Evolutionary conservation across 257 asterid genomes (phyloP).

Genomic region (Solanum sejunctum): DNA sequence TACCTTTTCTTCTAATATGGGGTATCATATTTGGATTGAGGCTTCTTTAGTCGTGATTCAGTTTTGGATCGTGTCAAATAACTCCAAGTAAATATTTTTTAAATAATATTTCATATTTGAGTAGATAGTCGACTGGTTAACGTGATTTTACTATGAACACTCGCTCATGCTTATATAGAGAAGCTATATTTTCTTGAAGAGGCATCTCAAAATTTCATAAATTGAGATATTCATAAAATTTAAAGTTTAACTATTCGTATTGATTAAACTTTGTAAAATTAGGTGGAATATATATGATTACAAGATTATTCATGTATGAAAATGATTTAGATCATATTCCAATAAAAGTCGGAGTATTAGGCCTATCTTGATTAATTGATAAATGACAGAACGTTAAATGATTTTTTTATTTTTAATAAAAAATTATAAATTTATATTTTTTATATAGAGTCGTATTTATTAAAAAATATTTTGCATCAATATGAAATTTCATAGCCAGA

Average conservation of each 20-base stretch:
- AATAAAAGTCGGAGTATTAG: not conserved
- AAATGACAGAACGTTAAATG: fast-evolving
- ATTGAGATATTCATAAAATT: too few species aligned
- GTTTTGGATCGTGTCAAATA: not conserved
- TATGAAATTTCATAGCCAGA: too few species aligned
- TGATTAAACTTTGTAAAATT: not conserved
- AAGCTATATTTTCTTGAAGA: too few species aligned
- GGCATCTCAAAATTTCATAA: too few species aligned
- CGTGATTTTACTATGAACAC: too few species aligned
- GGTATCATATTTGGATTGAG: too few species aligned
- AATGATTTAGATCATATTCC: not conserved
- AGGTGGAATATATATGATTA: not conserved
- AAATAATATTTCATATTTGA: not conserved
- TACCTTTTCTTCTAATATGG: too few species aligned
- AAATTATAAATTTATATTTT: fast-evolving
- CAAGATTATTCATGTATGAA: not conserved
- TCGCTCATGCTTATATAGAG: too few species aligned
- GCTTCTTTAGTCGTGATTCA: too few species aligned
- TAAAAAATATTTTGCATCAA: fast-evolving
- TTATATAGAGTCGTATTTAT: not conserved
- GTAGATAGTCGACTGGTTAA: too few species aligned
- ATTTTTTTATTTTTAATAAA: too few species aligned
- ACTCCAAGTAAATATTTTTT: not conserved
- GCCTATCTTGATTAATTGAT: not conserved
- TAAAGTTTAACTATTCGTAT: not conserved